Percentiles rank a stretch among this genome's conserved stretches.
phyloP scores from a whole-genome alignment of 169 alveolate species.

The Plasmodium falciparum region DNA sequence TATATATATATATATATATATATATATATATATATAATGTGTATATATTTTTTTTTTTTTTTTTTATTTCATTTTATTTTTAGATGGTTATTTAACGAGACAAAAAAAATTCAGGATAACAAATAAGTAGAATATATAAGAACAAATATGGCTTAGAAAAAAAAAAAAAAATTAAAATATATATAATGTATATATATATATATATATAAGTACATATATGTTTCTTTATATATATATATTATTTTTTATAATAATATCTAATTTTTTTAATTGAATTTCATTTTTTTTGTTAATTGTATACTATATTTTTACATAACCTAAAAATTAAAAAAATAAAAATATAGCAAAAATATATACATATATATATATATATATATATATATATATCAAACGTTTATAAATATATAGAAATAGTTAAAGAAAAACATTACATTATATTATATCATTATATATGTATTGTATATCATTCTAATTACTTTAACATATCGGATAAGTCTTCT shows the following conservation, averaged over 20 bases:
- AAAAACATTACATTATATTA: slow-evolving; percentile 1
- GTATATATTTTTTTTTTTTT: background rate
- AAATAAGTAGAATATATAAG: background rate
- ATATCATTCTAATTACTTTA: slow-evolving; percentile 8
- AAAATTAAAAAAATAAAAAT: slow-evolving; percentile 5
- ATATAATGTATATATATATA: background rate
- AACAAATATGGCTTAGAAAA: background rate
- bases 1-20: background rate
- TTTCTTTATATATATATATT: too few species aligned
- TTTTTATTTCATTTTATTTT: slow-evolving; percentile 22
- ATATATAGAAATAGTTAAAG: background rate
- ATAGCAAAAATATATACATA: slow-evolving; percentile 13
- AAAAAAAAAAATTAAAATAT: background rate
- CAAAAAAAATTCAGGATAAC: slow-evolving; percentile 34
- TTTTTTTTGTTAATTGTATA: slow-evolving; percentile 23
- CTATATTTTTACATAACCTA: slow-evolving; percentile 65
- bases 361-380: background rate
- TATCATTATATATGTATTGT: background rate
- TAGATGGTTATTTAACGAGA: slow-evolving; percentile 54
- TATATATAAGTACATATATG: too few species aligned
- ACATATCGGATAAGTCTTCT: background rate
- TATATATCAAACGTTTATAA: too few species aligned
- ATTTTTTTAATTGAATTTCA: background rate
- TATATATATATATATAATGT: background rate
- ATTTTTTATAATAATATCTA: too few species aligned